These are phyloP conservation scores for Leishmania lainsoni DNA, from an alignment of 208 protist genomes.

Conservation along the genomic window DNA sequence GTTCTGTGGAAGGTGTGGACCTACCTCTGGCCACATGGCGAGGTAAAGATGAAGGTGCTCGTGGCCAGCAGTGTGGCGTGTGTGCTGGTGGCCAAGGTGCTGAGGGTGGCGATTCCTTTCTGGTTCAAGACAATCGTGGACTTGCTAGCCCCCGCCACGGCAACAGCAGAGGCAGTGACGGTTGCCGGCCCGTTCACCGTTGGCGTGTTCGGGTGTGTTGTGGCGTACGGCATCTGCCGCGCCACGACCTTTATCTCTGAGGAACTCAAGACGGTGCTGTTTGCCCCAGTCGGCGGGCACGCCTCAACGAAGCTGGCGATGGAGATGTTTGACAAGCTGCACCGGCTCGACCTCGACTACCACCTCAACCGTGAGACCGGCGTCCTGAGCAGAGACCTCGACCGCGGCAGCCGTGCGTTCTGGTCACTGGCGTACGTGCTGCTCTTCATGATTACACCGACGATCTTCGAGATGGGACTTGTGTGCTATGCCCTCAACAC, in stretches of 20 bases:
- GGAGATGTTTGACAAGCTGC: constrained; percentile 90
- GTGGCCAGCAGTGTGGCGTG: constrained; percentile 79
- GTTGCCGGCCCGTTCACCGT: constrained; percentile 58
- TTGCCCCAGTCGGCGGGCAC: constrained; percentile 87
- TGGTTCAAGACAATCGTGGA: constrained; percentile 92
- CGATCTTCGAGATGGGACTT: constrained; percentile 91
- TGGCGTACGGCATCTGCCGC: constrained; percentile 85
- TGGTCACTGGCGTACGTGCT: constrained; percentile 87
- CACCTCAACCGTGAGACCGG: constrained; percentile 92
- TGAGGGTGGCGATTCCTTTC: constrained; percentile 91
- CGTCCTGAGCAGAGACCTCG: constrained; percentile 89
- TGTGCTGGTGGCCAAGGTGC: constrained; percentile 78
- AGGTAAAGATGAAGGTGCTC: constrained; percentile 63
- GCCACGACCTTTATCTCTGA: constrained; percentile 75
- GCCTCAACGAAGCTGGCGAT: constrained; percentile 85
- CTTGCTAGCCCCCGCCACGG: constrained; percentile 56
- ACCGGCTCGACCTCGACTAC: constrained; percentile 85
- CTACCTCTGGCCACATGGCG: constrained; percentile 82
- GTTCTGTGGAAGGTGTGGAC: constrained; percentile 76
- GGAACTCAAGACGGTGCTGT: constrained; percentile 91
- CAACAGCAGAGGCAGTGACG: constrained; percentile 33
- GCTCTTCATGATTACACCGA: constrained; percentile 94
- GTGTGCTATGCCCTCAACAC: constrained; percentile 89
- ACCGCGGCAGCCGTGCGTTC: constrained; percentile 92
- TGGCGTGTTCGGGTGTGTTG: constrained; percentile 82